Evolutionary conservation across 1,139 yeast species (phyloP).

Genomic region (Debaryomycetaceae sp.): DNA sequence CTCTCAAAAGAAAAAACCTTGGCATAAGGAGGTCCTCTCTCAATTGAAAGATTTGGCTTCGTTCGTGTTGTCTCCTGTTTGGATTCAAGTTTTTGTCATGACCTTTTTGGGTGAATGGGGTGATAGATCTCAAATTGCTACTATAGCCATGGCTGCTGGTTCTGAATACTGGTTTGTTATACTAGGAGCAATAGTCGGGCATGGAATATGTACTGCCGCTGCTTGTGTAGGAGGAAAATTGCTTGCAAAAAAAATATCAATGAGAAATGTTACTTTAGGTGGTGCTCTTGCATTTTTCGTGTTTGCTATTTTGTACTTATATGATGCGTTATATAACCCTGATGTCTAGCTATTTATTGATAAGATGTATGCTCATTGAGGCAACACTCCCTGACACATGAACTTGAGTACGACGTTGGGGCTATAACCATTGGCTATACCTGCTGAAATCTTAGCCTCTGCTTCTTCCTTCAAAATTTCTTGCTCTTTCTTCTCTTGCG

Average conservation of each 20-base stretch:
- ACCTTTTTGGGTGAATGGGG: constrained; percentile 99
- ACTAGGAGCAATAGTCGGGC: constrained; percentile 87
- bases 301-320: constrained; percentile 77
- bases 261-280: constrained; percentile 88
- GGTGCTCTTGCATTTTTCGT: constrained; percentile 85
- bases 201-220: constrained; percentile 80
- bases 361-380: constrained; percentile 2
- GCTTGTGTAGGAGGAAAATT: constrained; percentile 95
- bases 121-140: constrained; percentile 95
- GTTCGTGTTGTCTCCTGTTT: constrained; percentile 75
- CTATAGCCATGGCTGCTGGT: constrained; percentile 98
- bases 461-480: constrained; percentile 25
- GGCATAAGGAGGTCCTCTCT: constrained; percentile 26
- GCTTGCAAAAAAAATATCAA: constrained; percentile 81
- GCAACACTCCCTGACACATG: constrained; percentile 36
- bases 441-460: constrained; percentile 28
- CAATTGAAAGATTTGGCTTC: constrained; percentile 52
- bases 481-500: constrained; percentile 22
- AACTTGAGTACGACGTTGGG: constrained; percentile 41
- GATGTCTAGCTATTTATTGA: neutral
- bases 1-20: constrained; percentile 11
- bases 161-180: constrained; percentile 89
- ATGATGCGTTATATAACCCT: constrained; percentile 49
- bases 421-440: constrained; percentile 29
- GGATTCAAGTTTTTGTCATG: constrained; percentile 95